Evolutionary conservation across 495 filamentous ascomycete genomes (phyloP).

Genomic region (Amphirosellinia nigrospora): DNA sequence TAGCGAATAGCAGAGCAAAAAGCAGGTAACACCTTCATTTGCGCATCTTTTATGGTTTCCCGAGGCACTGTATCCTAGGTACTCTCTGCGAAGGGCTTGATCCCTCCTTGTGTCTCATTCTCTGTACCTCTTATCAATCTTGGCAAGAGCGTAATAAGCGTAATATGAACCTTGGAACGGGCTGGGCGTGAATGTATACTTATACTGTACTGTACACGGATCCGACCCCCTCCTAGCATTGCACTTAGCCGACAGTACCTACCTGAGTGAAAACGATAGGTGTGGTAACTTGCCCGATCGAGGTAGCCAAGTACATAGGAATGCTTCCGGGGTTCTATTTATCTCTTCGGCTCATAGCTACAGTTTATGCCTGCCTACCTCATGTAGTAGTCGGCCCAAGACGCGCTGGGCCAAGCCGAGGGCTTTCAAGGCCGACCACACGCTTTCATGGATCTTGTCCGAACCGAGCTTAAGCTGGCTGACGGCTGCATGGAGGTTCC

Average conservation of each 20-base stretch:
- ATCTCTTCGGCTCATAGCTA: not conserved
- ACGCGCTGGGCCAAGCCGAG: conserved; percentile 12
- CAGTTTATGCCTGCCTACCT: not conserved
- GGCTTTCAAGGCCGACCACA: not conserved
- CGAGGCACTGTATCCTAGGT: conserved; percentile 1
- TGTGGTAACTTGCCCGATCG: conserved; percentile 3
- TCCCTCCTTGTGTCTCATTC: not conserved
- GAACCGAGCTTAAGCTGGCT: conserved; percentile 7
- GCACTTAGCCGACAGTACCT: not conserved
- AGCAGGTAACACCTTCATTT: not conserved
- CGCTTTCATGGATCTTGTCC: not conserved
- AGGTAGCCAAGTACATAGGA: conserved; percentile 15
- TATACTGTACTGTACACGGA: conserved; percentile 19
- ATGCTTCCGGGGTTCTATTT: no score
- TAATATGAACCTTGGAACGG: not conserved
- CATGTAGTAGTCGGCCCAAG: conserved; percentile 1
- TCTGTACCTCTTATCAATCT: conserved; percentile 13
- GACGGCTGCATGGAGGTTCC: not conserved
- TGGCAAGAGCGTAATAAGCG: conserved; percentile 14
- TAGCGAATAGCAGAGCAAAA: not conserved
- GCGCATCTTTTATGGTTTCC: not conserved
- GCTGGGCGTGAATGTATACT: conserved; percentile 13
- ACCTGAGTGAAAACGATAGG: not conserved
- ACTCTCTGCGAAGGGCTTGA: not conserved
- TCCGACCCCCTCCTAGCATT: not conserved